Evolutionary conservation across 2,329 filamentous ascomycete genomes (phyloP).

Genomic region (Helotiales sp.): DNA sequence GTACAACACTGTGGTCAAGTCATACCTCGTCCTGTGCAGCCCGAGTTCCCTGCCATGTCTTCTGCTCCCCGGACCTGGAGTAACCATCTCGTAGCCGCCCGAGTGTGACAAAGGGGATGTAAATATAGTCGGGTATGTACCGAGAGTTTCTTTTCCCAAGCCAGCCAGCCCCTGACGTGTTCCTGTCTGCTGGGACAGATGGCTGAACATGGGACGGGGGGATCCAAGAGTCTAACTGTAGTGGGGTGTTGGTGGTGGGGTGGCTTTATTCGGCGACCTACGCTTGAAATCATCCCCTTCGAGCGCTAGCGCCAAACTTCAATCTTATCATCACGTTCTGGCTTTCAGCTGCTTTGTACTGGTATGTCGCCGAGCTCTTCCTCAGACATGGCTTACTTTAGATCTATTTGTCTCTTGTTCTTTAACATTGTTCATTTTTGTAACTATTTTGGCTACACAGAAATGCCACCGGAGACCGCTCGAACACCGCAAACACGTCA

Average conservation of each 20-base stretch:
- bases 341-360: neutral
- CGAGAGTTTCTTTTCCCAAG: neutral
- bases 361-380: neutral
- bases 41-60: neutral
- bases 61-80: neutral
- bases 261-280: conserved; percentile 13
- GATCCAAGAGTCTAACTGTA: neutral
- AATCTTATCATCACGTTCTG: neutral
- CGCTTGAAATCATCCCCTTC: neutral
- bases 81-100: neutral
- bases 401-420: neutral
- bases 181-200: conserved; percentile 2
- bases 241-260: neutral
- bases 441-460: neutral
- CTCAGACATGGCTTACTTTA: neutral
- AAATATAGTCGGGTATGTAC: neutral
- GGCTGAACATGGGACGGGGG: neutral
- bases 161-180: neutral
- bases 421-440: neutral
- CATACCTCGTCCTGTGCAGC: neutral
- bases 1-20: conserved; percentile 1
- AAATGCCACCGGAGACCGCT: neutral
- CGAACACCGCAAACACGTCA: neutral
- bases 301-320: conserved; percentile 9
- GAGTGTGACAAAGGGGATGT: neutral